Conservation (phyloP, 768 basidiomycete species). For the Steccherinum ochraceum region DNA sequence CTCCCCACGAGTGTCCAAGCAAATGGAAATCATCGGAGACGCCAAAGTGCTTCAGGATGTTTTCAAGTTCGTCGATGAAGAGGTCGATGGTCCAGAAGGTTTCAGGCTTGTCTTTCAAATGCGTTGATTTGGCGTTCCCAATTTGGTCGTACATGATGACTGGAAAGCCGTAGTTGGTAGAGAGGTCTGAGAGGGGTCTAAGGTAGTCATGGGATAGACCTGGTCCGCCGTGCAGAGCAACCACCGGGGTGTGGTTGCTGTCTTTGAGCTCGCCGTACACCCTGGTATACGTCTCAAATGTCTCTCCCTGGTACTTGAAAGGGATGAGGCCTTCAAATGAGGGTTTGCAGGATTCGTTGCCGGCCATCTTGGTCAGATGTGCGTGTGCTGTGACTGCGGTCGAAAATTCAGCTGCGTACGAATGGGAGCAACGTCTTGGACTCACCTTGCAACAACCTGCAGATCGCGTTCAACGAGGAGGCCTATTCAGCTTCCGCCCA, state of each 20-base stretch:
- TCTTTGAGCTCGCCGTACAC: constrained; percentile 16
- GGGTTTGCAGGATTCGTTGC: background rate
- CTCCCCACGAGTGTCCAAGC: constrained; percentile 53
- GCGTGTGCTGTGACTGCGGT: too few species aligned
- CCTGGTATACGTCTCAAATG: constrained; percentile 26
- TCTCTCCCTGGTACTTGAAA: constrained; percentile 17
- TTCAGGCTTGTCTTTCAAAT: constrained; percentile 25
- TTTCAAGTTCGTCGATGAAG: constrained; percentile 47
- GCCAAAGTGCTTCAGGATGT: constrained; percentile 34
- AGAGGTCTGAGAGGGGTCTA: constrained; percentile 19
- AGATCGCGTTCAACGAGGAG: too few species aligned
- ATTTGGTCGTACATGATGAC: constrained; percentile 49
- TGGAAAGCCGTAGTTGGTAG: constrained; percentile 16
- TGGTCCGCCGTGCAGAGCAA: constrained; percentile 25
- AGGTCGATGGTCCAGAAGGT: constrained; percentile 38
- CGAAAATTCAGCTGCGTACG: too few species aligned
- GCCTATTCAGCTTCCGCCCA: too few species aligned
- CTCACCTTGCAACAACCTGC: too few species aligned
- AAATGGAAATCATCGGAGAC: constrained; percentile 36
- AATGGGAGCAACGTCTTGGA: too few species aligned
- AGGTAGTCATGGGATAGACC: constrained; percentile 21
- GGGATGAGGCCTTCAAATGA: constrained; percentile 15
- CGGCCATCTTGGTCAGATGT: too few species aligned
- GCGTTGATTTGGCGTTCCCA: constrained; percentile 39
- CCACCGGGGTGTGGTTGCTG: constrained; percentile 16